phyloP scores from a whole-genome alignment of 2,329 filamentous ascomycete species.

The Trichophyton mentagrophytes region DNA sequence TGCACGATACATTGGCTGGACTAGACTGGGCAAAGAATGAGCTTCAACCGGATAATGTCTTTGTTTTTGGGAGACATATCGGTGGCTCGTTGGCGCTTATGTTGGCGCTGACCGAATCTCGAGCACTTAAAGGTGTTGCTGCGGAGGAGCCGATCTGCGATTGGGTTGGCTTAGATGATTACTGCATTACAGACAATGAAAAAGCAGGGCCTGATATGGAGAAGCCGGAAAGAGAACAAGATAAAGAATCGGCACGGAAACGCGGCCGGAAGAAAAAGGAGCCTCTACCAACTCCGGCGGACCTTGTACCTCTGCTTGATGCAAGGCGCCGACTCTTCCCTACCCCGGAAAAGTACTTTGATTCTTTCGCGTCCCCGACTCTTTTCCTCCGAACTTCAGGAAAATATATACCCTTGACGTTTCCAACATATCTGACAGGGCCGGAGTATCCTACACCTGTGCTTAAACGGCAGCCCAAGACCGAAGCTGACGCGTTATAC shows the following conservation, averaged over 20 bases:
- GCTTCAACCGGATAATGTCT: constrained; percentile 21
- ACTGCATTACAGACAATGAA: constrained; percentile 18
- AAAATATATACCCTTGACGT: constrained; percentile 25
- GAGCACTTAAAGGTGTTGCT: constrained; percentile 23
- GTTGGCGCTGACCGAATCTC: constrained; percentile 31
- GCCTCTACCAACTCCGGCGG: constrained; percentile 16
- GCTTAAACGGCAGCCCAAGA: constrained; percentile 11
- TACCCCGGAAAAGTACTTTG: constrained; percentile 29
- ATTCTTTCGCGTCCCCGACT: constrained; percentile 32
- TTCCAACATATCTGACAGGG: constrained; percentile 25
- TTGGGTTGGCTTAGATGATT: constrained; percentile 31
- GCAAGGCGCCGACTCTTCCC: constrained; percentile 27
- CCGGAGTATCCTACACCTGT: constrained; percentile 25
- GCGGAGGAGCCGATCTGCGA: constrained; percentile 27
- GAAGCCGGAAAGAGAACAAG: not conserved
- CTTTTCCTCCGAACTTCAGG: constrained; percentile 32
- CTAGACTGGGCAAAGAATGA: constrained; percentile 28
- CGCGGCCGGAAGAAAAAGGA: constrained; percentile 12
- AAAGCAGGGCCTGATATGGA: not conserved
- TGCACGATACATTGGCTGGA: constrained; percentile 29
- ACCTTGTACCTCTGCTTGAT: constrained; percentile 25
- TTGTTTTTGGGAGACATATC: constrained; percentile 25
- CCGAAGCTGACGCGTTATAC: constrained; percentile 7
- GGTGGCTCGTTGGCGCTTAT: constrained; percentile 33
- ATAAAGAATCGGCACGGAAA: constrained; percentile 4